Conservation (phyloP, 306 rosid genomes). For the Datisca glomerata region DNA sequence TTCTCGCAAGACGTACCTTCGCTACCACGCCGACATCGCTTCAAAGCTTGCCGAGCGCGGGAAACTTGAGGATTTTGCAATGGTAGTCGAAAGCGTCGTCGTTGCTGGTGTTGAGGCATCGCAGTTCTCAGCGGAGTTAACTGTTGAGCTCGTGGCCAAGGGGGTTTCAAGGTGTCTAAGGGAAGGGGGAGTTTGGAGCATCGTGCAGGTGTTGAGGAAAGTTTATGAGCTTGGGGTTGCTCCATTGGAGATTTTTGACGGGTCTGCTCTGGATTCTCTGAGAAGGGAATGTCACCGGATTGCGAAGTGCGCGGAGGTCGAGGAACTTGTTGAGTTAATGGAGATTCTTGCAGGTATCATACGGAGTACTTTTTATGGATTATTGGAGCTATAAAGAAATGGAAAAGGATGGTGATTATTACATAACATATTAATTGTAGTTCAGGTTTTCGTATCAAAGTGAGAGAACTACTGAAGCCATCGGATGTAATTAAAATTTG, state of each 20-base stretch:
- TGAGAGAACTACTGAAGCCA: conserved; percentile 54
- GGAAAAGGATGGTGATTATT: neutral
- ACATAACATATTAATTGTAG: neutral
- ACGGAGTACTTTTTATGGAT: neutral
- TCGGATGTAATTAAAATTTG: conserved; percentile 54
- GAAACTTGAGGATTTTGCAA: conserved; percentile 33
- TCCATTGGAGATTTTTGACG: conserved; percentile 33
- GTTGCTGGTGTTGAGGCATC: conserved; percentile 32
- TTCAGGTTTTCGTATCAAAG: conserved; percentile 61
- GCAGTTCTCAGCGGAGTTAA: conserved; percentile 25
- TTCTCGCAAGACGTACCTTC: conserved; percentile 22
- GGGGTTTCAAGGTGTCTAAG: conserved; percentile 31
- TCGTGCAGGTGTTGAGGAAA: conserved; percentile 30
- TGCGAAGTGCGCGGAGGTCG: conserved; percentile 28
- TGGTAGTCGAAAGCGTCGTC: conserved; percentile 26
- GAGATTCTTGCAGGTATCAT: conserved; percentile 67
- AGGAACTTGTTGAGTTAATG: conserved; percentile 62
- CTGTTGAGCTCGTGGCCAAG: conserved; percentile 32
- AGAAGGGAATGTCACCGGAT: conserved; percentile 34
- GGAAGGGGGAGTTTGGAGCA: conserved; percentile 28
- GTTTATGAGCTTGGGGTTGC: conserved; percentile 29
- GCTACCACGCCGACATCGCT: conserved; percentile 30
- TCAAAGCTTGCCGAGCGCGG: conserved; percentile 44
- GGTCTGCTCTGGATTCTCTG: conserved; percentile 28
- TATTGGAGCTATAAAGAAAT: neutral